Evolutionary conservation across 2,329 filamentous ascomycete genomes (phyloP).

Genomic region (Lasiodiplodia hormozganensis): DNA sequence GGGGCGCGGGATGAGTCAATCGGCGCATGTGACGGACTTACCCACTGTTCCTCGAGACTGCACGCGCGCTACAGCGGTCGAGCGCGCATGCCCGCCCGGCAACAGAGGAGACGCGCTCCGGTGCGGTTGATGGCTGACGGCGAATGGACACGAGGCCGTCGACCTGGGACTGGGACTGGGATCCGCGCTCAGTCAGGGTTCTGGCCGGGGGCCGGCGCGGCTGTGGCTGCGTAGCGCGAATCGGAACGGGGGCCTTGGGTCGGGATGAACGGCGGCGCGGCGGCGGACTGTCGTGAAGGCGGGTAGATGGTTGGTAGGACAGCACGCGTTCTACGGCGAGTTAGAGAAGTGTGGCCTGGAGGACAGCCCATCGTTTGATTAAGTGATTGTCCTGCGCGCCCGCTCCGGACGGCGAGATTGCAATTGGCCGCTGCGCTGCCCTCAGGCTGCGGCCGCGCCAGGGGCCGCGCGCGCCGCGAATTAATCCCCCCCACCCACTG

Average conservation of each 20-base stretch:
- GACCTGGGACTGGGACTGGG: conserved; percentile 8
- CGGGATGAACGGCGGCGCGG: not conserved
- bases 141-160: conserved; percentile 1
- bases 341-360: conserved; percentile 1
- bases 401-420: conserved; percentile 24
- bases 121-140: not conserved
- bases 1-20: conserved; percentile 10
- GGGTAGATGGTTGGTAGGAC: not conserved
- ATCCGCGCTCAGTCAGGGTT: conserved; percentile 24
- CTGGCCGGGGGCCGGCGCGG: conserved; percentile 10
- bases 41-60: conserved; percentile 15
- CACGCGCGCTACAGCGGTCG: conserved; percentile 8
- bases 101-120: conserved; percentile 1
- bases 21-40: conserved; percentile 16
- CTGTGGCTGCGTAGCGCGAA: conserved; percentile 15
- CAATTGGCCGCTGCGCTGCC: conserved; percentile 27
- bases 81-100: conserved; percentile 23
- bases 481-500: conserved; percentile 11
- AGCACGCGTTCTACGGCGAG: conserved; percentile 5
- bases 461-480: conserved; percentile 17
- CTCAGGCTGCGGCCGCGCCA: conserved; percentile 19
- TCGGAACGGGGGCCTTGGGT: conserved; percentile 15
- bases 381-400: conserved; percentile 20
- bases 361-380: conserved; percentile 27
- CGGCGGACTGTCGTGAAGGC: not conserved